Conservation (phyloP, 495 filamentous ascomycete genomes). For the Aspergillus bertholletiae region DNA sequence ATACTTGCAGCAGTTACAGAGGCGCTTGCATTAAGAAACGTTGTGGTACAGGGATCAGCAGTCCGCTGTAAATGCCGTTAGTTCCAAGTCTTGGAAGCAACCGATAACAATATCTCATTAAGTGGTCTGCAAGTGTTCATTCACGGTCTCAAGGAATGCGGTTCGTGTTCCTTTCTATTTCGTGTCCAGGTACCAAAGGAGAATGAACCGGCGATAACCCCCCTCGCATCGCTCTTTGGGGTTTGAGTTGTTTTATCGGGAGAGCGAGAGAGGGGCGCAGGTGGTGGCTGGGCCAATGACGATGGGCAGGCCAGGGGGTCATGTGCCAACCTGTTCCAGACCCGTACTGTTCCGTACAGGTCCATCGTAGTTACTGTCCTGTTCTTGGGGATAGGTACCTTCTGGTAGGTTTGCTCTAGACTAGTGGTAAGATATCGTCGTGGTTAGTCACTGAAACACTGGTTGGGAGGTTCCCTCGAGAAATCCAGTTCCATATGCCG, state of each 20-base stretch:
- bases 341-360: slow-evolving; percentile 18
- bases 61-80: not conserved
- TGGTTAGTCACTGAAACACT: not conserved
- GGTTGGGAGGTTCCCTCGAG: not conserved
- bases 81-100: not conserved
- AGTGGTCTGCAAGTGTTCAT: not conserved
- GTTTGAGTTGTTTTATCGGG: slow-evolving; percentile 9
- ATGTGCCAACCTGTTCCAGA: slow-evolving; percentile 13
- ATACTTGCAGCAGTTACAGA: slow-evolving; percentile 10
- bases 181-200: slow-evolving; percentile 1
- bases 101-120: not conserved
- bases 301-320: slow-evolving; percentile 8
- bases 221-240: slow-evolving; percentile 10
- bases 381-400: not conserved
- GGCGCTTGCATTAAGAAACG: slow-evolving; percentile 15
- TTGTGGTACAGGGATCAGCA: not conserved
- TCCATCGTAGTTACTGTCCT: slow-evolving; percentile 16
- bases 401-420: not conserved
- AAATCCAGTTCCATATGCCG: not conserved
- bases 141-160: not conserved
- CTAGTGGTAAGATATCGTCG: not conserved
- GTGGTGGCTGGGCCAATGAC: slow-evolving; percentile 30
- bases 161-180: not conserved
- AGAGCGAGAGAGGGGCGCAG: slow-evolving; percentile 11
- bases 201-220: slow-evolving; percentile 1